Conservation (phyloP, 2,329 filamentous ascomycete genomes). For the Parascedosporium putredinis region DNA sequence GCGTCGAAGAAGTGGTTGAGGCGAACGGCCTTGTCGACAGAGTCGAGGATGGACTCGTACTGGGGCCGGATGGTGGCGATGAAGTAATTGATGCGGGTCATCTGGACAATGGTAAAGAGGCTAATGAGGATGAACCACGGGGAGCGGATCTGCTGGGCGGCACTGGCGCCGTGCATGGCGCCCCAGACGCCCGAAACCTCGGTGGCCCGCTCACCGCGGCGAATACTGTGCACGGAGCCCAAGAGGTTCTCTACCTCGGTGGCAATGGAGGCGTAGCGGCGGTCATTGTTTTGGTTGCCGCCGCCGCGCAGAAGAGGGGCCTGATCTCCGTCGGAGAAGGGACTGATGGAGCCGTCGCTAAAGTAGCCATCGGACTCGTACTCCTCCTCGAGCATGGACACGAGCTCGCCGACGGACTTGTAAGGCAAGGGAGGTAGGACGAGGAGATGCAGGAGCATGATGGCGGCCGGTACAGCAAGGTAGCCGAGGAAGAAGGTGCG, state of each 20-base stretch:
- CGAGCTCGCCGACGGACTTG: slow-evolving; percentile 76
- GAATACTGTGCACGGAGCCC: slow-evolving; percentile 48
- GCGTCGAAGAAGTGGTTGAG: slow-evolving; percentile 79
- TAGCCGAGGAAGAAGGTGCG: slow-evolving; percentile 64
- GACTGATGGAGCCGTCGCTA: slow-evolving; percentile 40
- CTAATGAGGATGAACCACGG: slow-evolving; percentile 82
- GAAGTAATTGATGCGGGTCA: slow-evolving; percentile 84
- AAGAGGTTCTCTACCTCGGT: slow-evolving; percentile 66
- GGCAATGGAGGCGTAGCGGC: slow-evolving; percentile 52
- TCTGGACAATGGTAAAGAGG: slow-evolving; percentile 66
- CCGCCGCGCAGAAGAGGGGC: slow-evolving; percentile 42
- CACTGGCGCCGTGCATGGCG: slow-evolving; percentile 64
- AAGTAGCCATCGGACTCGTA: slow-evolving; percentile 20
- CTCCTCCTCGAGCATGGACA: slow-evolving; percentile 44
- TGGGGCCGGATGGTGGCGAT: slow-evolving; percentile 78
- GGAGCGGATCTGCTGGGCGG: slow-evolving; percentile 61
- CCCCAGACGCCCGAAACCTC: slow-evolving; percentile 74
- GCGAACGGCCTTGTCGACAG: slow-evolving; percentile 47
- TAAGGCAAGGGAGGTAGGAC: slow-evolving; percentile 69
- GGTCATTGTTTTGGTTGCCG: slow-evolving; percentile 48
- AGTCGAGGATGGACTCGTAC: slow-evolving; percentile 64
- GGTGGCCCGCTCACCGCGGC: slow-evolving; percentile 60
- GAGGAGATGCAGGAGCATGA: slow-evolving; percentile 55
- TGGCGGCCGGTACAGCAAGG: slow-evolving; percentile 57
- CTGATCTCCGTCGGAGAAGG: slow-evolving; percentile 24